phyloP scores from a whole-genome alignment of 805 yeast genomes.

The Cyberlindnera sargentensis region DNA sequence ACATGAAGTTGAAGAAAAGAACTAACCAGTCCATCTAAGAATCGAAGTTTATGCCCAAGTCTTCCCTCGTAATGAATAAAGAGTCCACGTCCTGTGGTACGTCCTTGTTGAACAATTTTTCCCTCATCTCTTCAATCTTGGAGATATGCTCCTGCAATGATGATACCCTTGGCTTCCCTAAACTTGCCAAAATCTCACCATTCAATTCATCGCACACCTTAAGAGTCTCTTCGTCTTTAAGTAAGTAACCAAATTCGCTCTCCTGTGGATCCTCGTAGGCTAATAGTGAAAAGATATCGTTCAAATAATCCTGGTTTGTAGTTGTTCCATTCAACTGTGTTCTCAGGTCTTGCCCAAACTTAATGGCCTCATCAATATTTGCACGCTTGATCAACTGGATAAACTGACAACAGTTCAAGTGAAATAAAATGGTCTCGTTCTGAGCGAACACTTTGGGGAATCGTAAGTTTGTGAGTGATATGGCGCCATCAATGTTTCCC shows the following conservation, averaged over 20 bases:
- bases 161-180: constrained; percentile 37
- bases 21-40: too few relatives aligned
- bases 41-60: constrained; percentile 24
- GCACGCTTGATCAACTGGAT: constrained; percentile 29
- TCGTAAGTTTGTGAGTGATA: constrained; percentile 14
- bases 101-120: constrained; percentile 26
- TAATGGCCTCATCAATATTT: constrained; percentile 28
- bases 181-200: constrained; percentile 33
- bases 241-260: constrained; percentile 31
- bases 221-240: constrained; percentile 30
- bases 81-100: constrained; percentile 23
- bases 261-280: constrained; percentile 44
- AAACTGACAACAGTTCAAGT: constrained; percentile 37
- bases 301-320: constrained; percentile 30
- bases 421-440: constrained; percentile 31
- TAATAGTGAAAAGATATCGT: constrained; percentile 42
- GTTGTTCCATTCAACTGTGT: constrained; percentile 25
- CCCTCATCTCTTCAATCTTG: constrained; percentile 32
- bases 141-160: constrained; percentile 37
- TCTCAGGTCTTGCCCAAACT: constrained; percentile 33
- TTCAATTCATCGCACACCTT: constrained; percentile 37
- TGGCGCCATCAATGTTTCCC: constrained; percentile 32
- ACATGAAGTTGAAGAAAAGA: too few relatives aligned
- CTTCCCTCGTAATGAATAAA: constrained; percentile 37
- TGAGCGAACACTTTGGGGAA: constrained; percentile 33